These are phyloP conservation scores for Aspergillus oerlinghausenensis DNA, from an alignment of 2,329 filamentous ascomycete species.

Conservation along the genomic window DNA sequence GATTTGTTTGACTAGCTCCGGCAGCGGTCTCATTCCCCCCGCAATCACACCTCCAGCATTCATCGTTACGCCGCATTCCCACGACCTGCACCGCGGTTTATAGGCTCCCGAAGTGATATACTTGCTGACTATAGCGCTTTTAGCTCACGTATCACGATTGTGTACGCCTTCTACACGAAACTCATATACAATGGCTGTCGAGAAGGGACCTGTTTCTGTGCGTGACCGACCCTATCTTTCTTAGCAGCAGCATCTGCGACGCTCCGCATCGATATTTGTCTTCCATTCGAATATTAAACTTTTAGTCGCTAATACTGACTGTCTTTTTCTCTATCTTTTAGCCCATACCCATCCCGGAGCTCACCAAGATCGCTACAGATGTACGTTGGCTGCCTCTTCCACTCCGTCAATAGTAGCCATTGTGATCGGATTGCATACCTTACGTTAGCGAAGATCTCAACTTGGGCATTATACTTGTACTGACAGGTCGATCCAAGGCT, in stretches of 20 bases:
- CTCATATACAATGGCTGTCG: conserved; percentile 28
- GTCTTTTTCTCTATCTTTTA: conserved; percentile 29
- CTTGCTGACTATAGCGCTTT: conserved; percentile 7
- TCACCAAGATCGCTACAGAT: conserved; percentile 81
- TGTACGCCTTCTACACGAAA: not conserved
- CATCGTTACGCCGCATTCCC: conserved; percentile 14
- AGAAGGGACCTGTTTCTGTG: conserved; percentile 24
- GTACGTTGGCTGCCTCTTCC: conserved; percentile 47
- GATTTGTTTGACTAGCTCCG: not conserved
- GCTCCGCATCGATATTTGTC: not conserved
- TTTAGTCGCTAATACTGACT: conserved; percentile 1
- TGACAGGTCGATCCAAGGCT: conserved; percentile 54
- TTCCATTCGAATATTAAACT: not conserved
- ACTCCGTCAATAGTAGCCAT: not conserved
- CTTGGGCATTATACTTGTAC: not conserved
- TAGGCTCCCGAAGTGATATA: conserved; percentile 6
- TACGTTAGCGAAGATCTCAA: not conserved
- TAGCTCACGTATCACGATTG: not conserved
- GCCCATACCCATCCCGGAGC: conserved; percentile 70
- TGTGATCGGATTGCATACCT: not conserved
- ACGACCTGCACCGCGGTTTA: conserved; percentile 7
- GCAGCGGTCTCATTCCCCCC: conserved; percentile 1
- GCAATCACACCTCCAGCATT: conserved; percentile 10
- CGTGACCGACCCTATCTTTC: conserved; percentile 7
- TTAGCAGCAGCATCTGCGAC: conserved; percentile 6